A percentile compares a stretch with the other conserved stretches of the same genome.
Evolutionary conservation across 495 filamentous ascomycete species (phyloP).

Genomic region (Daldinia caldariorum): DNA sequence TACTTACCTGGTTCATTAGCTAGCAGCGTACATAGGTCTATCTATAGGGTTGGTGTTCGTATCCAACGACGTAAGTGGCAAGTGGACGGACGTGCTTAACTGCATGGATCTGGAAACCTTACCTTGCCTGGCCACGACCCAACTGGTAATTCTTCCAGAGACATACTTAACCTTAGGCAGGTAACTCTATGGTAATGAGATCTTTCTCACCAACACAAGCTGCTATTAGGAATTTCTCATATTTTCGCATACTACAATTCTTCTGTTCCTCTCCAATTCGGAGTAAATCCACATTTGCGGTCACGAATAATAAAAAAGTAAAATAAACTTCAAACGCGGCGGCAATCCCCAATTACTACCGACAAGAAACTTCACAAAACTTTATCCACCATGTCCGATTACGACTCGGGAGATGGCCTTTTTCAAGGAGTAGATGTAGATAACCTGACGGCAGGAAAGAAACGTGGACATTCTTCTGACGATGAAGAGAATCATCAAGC

Average conservation of each 20-base stretch:
- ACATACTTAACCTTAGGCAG: too few relatives aligned
- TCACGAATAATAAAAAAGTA: not conserved
- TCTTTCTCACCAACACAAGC: too few relatives aligned
- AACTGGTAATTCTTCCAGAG: too few relatives aligned
- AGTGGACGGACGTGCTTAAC: not conserved
- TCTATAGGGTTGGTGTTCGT: not conserved
- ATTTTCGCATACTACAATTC: too few relatives aligned
- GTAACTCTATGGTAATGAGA: too few relatives aligned
- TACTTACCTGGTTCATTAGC: not conserved
- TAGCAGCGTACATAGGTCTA: not conserved
- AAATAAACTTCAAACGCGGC: not conserved
- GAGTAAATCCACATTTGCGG: too few relatives aligned
- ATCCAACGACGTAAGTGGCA: not conserved
- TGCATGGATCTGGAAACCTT: not conserved
- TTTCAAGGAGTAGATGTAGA: slow-evolving; percentile 14
- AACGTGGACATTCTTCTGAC: slow-evolving; percentile 24
- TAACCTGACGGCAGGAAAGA: slow-evolving; percentile 9
- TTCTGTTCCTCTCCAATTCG: too few relatives aligned
- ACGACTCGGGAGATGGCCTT: slow-evolving; percentile 34
- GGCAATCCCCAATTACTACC: not conserved
- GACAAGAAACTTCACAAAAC: not conserved
- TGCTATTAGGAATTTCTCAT: too few relatives aligned
- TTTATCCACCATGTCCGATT: slow-evolving; percentile 27
- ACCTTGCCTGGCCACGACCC: not conserved
- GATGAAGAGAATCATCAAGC: slow-evolving; percentile 6